Evolutionary conservation across 345 rosid genomes (phyloP).

Genomic region (Hibiscus syriacus): DNA sequence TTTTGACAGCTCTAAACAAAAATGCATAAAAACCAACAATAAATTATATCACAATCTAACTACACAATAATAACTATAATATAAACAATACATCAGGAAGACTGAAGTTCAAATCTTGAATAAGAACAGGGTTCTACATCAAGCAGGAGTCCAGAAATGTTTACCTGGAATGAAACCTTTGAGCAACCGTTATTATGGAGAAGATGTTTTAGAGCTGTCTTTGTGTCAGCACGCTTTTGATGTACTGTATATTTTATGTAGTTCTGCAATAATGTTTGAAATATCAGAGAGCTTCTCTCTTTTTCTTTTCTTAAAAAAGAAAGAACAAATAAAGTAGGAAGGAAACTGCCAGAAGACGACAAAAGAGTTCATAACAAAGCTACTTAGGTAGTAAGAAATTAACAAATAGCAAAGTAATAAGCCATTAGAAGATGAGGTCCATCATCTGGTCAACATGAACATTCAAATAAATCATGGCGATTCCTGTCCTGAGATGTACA

Average conservation of each 20-base stretch:
- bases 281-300: no score
- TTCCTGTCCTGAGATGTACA: background rate
- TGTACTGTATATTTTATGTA: constrained; percentile 33
- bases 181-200: constrained; percentile 28
- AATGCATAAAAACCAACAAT: background rate
- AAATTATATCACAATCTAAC: background rate
- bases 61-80: background rate
- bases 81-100: background rate
- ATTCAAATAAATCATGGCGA: background rate
- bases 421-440: background rate
- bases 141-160: background rate
- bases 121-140: background rate
- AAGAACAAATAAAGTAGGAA: background rate
- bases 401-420: background rate
- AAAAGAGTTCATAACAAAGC: background rate
- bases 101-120: background rate
- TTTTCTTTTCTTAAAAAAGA: no score
- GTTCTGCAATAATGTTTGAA: constrained; percentile 24
- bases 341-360: background rate
- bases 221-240: constrained; percentile 48
- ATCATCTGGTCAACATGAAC: background rate
- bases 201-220: constrained; percentile 45
- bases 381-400: background rate
- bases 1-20: background rate
- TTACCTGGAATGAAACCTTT: constrained; percentile 34